Percentiles rank a stretch among this genome's conserved stretches.
phyloP scores from a whole-genome alignment of 169 alveolate genomes.

The Plasmodium gonderi region DNA sequence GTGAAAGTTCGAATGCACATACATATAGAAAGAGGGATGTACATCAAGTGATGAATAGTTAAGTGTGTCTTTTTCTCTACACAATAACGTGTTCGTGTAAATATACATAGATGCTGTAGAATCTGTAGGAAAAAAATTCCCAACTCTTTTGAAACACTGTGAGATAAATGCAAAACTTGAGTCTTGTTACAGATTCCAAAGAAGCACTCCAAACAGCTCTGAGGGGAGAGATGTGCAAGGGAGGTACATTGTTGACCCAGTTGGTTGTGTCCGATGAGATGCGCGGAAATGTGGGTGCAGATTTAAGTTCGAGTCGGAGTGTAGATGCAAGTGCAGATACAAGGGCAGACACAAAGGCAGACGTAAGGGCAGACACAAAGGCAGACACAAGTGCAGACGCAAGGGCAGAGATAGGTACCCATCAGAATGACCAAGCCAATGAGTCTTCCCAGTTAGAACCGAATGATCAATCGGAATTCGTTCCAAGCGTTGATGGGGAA shows the following conservation, averaged over 20 bases:
- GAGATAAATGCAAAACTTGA: conserved; percentile 8
- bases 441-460: no score
- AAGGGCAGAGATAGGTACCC: background rate
- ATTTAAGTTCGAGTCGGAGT: background rate
- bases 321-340: background rate
- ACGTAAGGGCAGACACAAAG: background rate
- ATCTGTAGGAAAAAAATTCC: background rate
- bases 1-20: no score
- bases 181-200: background rate
- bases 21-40: no score
- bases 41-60: no score
- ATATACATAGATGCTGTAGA: background rate
- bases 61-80: background rate
- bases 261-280: background rate
- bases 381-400: background rate
- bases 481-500: no score
- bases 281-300: background rate
- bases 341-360: background rate
- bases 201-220: background rate
- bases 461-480: no score
- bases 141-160: background rate
- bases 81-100: background rate
- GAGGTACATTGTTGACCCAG: background rate
- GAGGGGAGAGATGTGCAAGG: background rate
- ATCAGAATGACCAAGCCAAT: no score